Evolutionary conservation across 2,329 filamentous ascomycete genomes (phyloP).

Genomic region (Pestalotiopsis sp.): DNA sequence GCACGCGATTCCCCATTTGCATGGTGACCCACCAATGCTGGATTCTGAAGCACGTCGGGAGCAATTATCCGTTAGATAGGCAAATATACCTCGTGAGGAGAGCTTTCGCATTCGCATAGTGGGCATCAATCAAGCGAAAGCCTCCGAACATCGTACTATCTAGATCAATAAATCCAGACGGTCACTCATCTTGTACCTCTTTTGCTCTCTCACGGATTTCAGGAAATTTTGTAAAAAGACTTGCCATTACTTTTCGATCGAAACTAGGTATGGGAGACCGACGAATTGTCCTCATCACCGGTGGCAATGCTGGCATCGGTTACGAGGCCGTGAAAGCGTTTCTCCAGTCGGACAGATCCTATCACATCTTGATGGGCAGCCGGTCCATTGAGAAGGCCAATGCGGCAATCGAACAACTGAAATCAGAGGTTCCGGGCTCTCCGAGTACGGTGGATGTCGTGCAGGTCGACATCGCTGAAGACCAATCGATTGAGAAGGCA

Average conservation of each 20-base stretch:
- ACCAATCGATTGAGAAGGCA: constrained; percentile 52
- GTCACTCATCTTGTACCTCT: too few relatives aligned
- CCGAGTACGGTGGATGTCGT: constrained; percentile 46
- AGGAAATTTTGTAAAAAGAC: background rate
- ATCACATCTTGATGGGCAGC: constrained; percentile 58
- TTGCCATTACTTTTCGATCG: background rate
- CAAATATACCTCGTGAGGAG: background rate
- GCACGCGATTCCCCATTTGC: background rate
- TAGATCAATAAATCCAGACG: too few relatives aligned
- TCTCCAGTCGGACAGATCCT: constrained; percentile 44
- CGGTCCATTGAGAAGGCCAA: constrained; percentile 54
- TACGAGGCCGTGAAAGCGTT: constrained; percentile 60
- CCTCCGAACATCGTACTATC: too few relatives aligned
- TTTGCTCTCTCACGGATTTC: too few relatives aligned
- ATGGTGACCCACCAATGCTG: background rate
- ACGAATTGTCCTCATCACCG: constrained; percentile 58
- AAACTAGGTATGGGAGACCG: background rate
- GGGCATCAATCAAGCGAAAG: too few relatives aligned
- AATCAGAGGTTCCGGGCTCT: constrained; percentile 40
- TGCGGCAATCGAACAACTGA: constrained; percentile 43
- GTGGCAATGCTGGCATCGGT: constrained; percentile 64
- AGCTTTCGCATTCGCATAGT: background rate
- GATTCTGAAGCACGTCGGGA: background rate
- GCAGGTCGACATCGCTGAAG: constrained; percentile 55
- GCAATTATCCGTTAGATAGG: background rate